These are phyloP conservation scores for Cucurbitaria berberidis DNA, from an alignment of 2,329 filamentous ascomycete genomes.

Conservation along the genomic window DNA sequence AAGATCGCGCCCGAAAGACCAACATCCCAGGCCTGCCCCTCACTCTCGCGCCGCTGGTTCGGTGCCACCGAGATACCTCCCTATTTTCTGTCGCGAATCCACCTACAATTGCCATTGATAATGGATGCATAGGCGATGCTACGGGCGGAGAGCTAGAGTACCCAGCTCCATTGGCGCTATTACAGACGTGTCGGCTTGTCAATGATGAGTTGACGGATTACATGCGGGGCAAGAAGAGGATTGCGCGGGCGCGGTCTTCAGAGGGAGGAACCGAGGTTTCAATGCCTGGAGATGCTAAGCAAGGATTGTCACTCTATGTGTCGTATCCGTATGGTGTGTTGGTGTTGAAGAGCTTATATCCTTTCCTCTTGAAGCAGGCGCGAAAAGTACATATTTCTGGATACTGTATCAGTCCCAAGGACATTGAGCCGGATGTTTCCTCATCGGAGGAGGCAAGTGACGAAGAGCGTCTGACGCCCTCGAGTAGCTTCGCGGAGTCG, in stretches of 20 bases:
- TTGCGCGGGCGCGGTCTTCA: constrained; percentile 17
- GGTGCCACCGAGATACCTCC: constrained; percentile 37
- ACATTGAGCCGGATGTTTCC: constrained; percentile 1
- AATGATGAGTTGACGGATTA: constrained; percentile 46
- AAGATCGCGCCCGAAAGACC: constrained; percentile 28
- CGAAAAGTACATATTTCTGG: constrained; percentile 51
- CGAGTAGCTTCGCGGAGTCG: constrained; percentile 21
- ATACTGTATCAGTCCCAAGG: constrained; percentile 36
- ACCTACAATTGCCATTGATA: constrained; percentile 26
- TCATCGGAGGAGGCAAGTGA: constrained; percentile 12
- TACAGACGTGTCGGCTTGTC: constrained; percentile 42
- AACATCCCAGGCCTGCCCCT: constrained; percentile 48
- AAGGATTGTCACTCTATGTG: constrained; percentile 50
- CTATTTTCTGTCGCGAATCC: constrained; percentile 42
- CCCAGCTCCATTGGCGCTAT: constrained; percentile 33
- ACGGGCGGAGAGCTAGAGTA: constrained; percentile 20
- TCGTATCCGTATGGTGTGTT: constrained; percentile 51
- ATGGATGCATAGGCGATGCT: constrained; percentile 7
- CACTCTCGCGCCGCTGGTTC: constrained; percentile 44
- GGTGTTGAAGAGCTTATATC: constrained; percentile 47
- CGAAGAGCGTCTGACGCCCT: constrained; percentile 19
- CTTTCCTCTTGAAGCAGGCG: constrained; percentile 50
- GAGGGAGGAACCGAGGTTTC: background rate
- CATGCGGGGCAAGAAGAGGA: constrained; percentile 24
- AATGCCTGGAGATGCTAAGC: constrained; percentile 13